A percentile compares a stretch with the other conserved stretches of the same genome.
Evolutionary conservation across 1,139 yeast genomes (phyloP).

Genomic region (Suhomyces kunorum): DNA sequence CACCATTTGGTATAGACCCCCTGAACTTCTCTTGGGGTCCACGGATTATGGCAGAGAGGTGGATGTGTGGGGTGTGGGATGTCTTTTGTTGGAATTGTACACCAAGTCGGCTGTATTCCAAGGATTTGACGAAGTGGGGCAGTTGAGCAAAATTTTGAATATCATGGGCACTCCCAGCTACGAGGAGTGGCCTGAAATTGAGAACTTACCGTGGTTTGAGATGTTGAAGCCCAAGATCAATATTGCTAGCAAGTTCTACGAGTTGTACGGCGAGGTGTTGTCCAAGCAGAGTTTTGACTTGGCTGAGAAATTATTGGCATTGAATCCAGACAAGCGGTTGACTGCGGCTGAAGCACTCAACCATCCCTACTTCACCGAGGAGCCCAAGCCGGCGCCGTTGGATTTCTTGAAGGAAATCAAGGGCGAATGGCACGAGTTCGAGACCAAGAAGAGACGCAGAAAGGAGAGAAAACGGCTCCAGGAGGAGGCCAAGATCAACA

Average conservation of each 20-base stretch:
- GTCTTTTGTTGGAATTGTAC: conserved; percentile 81
- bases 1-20: conserved; percentile 97
- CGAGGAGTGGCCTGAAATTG: conserved; percentile 77
- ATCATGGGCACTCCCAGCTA: conserved; percentile 84
- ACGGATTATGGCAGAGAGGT: conserved; percentile 89
- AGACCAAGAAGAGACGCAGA: conserved; percentile 81
- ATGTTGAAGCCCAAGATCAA: conserved; percentile 66
- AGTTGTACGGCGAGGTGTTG: conserved; percentile 49
- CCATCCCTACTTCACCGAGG: conserved; percentile 70
- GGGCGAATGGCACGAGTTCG: conserved; percentile 97
- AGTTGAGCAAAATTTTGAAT: conserved; percentile 71
- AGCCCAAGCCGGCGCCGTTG: conserved; percentile 55
- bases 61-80: conserved; percentile 97
- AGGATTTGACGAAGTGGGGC: conserved; percentile 87
- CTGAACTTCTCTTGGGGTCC: conserved; percentile 86
- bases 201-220: conserved; percentile 88
- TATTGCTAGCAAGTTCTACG: conserved; percentile 48
- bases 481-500: conserved; percentile 27
- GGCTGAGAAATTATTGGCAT: conserved; percentile 59
- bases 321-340: conserved; percentile 69
- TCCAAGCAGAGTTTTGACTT: conserved; percentile 61
- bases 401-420: conserved; percentile 54
- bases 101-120: conserved; percentile 76
- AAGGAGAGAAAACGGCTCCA: conserved; percentile 52
- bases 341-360: conserved; percentile 62